Evolutionary conservation across 495 filamentous ascomycete species (phyloP).

Genomic region (Aspergillus sparsus): DNA sequence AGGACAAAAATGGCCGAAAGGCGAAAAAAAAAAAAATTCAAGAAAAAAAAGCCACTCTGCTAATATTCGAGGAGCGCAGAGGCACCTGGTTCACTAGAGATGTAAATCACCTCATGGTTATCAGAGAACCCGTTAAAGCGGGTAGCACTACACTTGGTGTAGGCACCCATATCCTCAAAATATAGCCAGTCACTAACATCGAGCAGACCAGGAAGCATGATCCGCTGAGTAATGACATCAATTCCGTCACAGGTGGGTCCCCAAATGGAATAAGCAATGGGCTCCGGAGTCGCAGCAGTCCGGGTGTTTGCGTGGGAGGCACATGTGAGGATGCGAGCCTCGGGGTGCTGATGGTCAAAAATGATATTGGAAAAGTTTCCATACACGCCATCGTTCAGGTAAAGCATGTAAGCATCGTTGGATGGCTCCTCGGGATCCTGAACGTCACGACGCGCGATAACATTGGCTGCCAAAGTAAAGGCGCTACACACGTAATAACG

Average conservation of each 20-base stretch:
- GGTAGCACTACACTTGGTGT: slow-evolving; percentile 95
- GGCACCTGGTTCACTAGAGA: slow-evolving; percentile 89
- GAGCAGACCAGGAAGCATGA: slow-evolving; percentile 68
- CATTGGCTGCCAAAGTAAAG: slow-evolving; percentile 88
- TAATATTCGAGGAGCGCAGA: slow-evolving; percentile 67
- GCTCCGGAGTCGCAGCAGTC: slow-evolving; percentile 47
- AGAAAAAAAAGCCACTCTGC: not conserved
- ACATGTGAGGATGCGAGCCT: slow-evolving; percentile 74
- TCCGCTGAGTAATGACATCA: slow-evolving; percentile 82
- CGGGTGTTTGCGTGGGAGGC: slow-evolving; percentile 51
- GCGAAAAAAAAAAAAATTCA: slow-evolving; percentile 1
- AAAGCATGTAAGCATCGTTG: slow-evolving; percentile 83
- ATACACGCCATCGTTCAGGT: slow-evolving; percentile 95
- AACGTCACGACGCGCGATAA: slow-evolving; percentile 93
- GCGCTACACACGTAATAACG: slow-evolving; percentile 93
- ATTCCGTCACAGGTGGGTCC: slow-evolving; percentile 97
- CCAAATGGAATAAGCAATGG: slow-evolving; percentile 86
- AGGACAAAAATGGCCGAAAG: slow-evolving; percentile 9
- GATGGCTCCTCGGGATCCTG: slow-evolving; percentile 57
- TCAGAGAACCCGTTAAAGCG: slow-evolving; percentile 98
- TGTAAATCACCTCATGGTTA: slow-evolving; percentile 87
- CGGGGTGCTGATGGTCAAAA: slow-evolving; percentile 94
- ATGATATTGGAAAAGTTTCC: slow-evolving; percentile 99
- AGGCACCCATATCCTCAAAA: slow-evolving; percentile 98
- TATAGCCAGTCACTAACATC: slow-evolving; percentile 97